Base-by-base conservation (phyloP, 371 early-diverging fungal species). In the Actinomucor elegans region DNA sequence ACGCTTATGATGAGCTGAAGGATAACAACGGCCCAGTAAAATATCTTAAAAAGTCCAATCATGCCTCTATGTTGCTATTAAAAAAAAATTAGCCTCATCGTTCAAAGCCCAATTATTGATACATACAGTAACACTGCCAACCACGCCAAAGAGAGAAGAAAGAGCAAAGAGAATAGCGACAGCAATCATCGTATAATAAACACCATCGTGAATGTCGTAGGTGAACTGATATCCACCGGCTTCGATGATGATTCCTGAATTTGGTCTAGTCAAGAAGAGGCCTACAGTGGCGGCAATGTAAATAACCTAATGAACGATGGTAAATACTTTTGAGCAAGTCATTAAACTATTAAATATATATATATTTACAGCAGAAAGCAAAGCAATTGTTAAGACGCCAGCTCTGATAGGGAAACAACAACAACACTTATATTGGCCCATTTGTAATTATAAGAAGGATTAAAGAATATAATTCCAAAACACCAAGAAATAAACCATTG, bases 341-440 rank as follows among this genome's bases (percentile, higher is more conserved):
- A 26, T 29, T 18, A 15, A 12, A 14, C n/a, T 40, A 12, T 37
- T 18, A 9, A 14, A 9, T 9, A 21, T 31, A 12, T 33, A 5
- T 33, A 15, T n/a, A 11, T 15, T 55, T 64, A 64, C 64, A 32
- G 65, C 42, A 42, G 65, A 55, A 23, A 64, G 31, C 31, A 64
- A 52, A 43, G 65, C 65, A 34, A 64, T 64, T 15, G 56, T 52
- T 36, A 64, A 55, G 24, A 64, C 60, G 59, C 65, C 65, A 52
- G 65, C 65, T 41, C 65, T 50, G 47, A 59, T 40, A n/a, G 65
- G 65, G 27, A 64, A 33, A 29, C 65, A 64, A 37, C 59, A 55
- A 23, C 64, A 64, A 33, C 64, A 64, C 15, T 64, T 54, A 40
- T 58, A 59, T 35, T 50, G 41, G 24, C 64, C 59, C 64, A 64